Evolutionary conservation across 1,284 basidiomycete species (phyloP).

Genomic region (Amylostereum areolatum): DNA sequence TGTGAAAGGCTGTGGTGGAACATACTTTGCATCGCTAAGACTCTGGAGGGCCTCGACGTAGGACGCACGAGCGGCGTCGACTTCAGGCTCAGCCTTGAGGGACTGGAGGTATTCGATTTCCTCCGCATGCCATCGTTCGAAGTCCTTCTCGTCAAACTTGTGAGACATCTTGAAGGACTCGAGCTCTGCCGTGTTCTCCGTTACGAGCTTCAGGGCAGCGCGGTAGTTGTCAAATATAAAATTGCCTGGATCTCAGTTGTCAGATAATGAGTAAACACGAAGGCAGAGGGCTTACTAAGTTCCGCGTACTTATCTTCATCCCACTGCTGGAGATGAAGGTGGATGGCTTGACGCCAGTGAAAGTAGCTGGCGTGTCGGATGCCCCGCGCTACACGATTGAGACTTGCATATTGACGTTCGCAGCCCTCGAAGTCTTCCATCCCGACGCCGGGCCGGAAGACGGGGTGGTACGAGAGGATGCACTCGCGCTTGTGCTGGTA

Average conservation of each 20-base stretch:
- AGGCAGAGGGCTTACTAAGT: conserved; percentile 18
- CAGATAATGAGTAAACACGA: too few relatives aligned
- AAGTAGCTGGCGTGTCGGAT: conserved; percentile 19
- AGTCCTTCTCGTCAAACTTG: conserved; percentile 1
- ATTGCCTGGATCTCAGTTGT: too few relatives aligned
- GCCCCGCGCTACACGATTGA: conserved; percentile 16
- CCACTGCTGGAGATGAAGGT: conserved; percentile 20
- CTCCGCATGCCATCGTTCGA: conserved; percentile 10
- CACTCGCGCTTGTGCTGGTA: conserved; percentile 21
- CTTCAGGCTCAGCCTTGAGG: conserved; percentile 12
- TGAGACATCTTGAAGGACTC: background rate
- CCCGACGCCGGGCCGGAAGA: conserved; percentile 17
- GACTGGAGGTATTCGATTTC: conserved; percentile 13
- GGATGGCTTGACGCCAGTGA: conserved; percentile 18
- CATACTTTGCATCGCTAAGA: too few relatives aligned
- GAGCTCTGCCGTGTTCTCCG: background rate
- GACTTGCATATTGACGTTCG: conserved; percentile 21
- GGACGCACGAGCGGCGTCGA: too few relatives aligned
- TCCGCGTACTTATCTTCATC: conserved; percentile 21
- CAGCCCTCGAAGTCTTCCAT: conserved; percentile 23
- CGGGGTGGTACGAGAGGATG: conserved; percentile 19
- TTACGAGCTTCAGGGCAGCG: too few relatives aligned
- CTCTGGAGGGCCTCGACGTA: too few relatives aligned
- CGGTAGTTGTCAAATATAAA: conserved; percentile 17
- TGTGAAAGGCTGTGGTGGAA: too few relatives aligned